Percentiles rank a stretch among this genome's conserved stretches.
phyloP scores from a whole-genome alignment of 2,329 filamentous ascomycete species.

The Alternaria hordeiaustralica region DNA sequence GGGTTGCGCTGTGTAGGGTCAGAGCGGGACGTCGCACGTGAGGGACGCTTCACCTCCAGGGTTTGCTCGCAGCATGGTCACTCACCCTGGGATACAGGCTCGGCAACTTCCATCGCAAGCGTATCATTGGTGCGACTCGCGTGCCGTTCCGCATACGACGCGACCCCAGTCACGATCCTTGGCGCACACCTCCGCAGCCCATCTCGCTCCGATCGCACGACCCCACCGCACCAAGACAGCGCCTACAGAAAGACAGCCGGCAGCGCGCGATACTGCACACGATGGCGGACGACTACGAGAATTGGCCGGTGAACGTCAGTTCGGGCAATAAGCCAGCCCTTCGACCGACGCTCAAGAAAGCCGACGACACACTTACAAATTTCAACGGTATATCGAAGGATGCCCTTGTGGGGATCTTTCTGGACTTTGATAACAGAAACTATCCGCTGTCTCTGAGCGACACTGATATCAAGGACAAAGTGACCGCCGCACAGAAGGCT shows the following conservation, averaged over 20 bases:
- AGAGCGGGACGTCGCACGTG: not conserved
- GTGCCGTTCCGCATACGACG: not conserved
- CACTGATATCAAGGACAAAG: not conserved
- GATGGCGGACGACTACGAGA: not conserved
- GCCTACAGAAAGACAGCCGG: not conserved
- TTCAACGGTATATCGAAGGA: not conserved
- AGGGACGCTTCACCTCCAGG: not conserved
- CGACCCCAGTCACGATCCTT: not conserved
- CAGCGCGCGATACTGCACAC: not conserved
- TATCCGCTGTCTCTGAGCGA: not conserved
- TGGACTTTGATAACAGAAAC: not conserved
- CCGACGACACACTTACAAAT: not conserved
- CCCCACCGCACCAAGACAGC: not conserved
- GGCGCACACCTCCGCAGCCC: not conserved
- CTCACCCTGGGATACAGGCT: not conserved
- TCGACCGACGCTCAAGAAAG: not conserved
- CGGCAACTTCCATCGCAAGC: not conserved
- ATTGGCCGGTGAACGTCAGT: not conserved
- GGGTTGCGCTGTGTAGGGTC: not conserved
- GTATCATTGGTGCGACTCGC: not conserved
- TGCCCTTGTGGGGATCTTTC: not conserved
- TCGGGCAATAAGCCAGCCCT: not conserved
- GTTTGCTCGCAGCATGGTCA: not conserved
- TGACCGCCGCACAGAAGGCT: not conserved
- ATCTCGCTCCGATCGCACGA: accelerated